These are phyloP conservation scores for Mycogone perniciosa DNA, from an alignment of 2,329 filamentous ascomycete species.

Conservation along the genomic window DNA sequence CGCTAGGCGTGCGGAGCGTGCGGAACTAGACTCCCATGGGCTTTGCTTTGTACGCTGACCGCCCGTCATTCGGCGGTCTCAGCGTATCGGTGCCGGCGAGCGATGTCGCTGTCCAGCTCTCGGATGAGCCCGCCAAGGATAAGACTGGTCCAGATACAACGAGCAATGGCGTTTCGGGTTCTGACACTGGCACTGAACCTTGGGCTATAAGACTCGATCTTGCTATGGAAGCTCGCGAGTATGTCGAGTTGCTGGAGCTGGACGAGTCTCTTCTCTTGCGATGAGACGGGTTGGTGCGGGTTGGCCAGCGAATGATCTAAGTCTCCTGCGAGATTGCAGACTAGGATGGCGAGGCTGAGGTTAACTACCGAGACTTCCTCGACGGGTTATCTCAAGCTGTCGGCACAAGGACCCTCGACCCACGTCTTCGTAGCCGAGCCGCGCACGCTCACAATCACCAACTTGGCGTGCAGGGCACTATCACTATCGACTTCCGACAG, in stretches of 20 bases:
- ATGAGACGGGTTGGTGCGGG: constrained; percentile 13
- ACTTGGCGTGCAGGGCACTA: constrained; percentile 16
- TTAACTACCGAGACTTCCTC: constrained; percentile 14
- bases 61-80: not conserved
- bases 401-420: constrained; percentile 7
- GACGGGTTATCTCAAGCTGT: constrained; percentile 5
- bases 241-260: constrained; percentile 12
- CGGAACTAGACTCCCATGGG: constrained; percentile 10
- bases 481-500: constrained; percentile 13
- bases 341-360: constrained; percentile 2
- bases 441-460: constrained; percentile 15
- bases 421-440: constrained; percentile 17
- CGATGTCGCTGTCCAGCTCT: constrained; percentile 12
- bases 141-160: not conserved
- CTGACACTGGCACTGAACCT: not conserved
- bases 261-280: constrained; percentile 9
- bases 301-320: constrained; percentile 18
- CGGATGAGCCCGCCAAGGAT: not conserved
- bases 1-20: constrained; percentile 13
- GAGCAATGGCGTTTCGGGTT: not conserved
- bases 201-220: constrained; percentile 8
- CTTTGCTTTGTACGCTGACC: not conserved
- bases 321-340: constrained; percentile 3
- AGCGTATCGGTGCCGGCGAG: constrained; percentile 16
- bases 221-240: constrained; percentile 10